Evolutionary conservation across 176 grass and related monocot species (phyloP), one percentile per base, ranked within the genome.

Genomic region (Oryza nivara): DNA sequence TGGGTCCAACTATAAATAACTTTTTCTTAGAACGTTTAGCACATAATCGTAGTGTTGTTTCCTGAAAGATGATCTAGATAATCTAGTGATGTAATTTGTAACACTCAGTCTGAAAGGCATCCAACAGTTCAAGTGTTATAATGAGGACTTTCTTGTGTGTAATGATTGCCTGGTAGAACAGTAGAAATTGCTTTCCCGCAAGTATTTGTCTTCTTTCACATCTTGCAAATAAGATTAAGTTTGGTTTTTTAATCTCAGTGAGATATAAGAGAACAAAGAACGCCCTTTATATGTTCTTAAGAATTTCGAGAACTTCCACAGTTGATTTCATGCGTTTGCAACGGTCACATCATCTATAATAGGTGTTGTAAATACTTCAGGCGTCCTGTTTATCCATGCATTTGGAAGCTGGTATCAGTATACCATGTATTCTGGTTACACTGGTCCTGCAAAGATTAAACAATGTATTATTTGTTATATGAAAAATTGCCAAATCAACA

Each of bases 401-500:
- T 41, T 41, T 7, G 40, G 40, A 41, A 41, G 40, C 40, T 41
- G 40, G 7, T 41, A 41, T 41, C 40, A 41, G 52, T 56, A 38
- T 38, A 38, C 6, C 36, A 38, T 38, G 36, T 38, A 14, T 56
- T 44, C 63, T 80, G 67, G 41, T 65, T 73, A 67, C 12, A 45
- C 38, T 23, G 43, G 12, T 83, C 73, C 38, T 67, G 22, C 78
- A 63, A 72, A 84, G 30, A 78, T 28, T 58, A 54, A 34, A 46
- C 22, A 41, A 68, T 22, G 9, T 36, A 6, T 88, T 44, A 83
- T 49, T 71, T 6, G 9, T 70, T 44, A 26, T 68, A 26, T 22
- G 49, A 77, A 85, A 82, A 80, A 40, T 28, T 68, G 14, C 23
- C 43, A 82, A 86, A 35, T 9, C 13, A 51, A 49, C 41, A 11